Conservation (phyloP, 257 asterid genomes). For the Haberlea rhodopensis region DNA sequence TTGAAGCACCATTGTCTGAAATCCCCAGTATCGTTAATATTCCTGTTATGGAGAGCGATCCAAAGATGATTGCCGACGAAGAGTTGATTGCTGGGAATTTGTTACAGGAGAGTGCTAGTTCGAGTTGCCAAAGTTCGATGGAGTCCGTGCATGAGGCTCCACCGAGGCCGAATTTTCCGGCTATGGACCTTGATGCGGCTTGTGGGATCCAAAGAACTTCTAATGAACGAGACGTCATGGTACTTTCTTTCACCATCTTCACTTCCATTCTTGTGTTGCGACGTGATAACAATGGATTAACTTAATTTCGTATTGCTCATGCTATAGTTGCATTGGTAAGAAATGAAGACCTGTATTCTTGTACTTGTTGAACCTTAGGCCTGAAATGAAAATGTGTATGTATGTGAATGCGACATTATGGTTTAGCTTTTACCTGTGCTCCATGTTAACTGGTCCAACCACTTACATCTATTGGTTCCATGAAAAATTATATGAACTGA, state of each 20-base stretch:
- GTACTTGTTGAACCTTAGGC: no score
- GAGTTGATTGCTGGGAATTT: conserved; percentile 30
- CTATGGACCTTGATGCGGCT: conserved; percentile 39
- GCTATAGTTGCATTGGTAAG: neutral
- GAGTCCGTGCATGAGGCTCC: conserved; percentile 37
- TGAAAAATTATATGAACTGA: conserved; percentile 34
- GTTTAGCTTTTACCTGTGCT: neutral
- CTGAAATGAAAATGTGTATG: no score
- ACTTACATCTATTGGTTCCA: conserved; percentile 23
- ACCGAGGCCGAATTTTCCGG: conserved; percentile 40
- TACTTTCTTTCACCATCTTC: neutral
- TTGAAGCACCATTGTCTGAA: conserved; percentile 34
- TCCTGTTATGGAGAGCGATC: conserved; percentile 25
- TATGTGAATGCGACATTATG: neutral
- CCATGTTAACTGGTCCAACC: conserved; percentile 3
- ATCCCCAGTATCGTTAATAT: conserved; percentile 30
- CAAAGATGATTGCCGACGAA: conserved; percentile 24
- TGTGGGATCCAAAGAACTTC: conserved; percentile 49
- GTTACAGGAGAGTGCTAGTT: conserved; percentile 41
- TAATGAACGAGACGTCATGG: conserved; percentile 60
- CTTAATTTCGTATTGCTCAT: neutral
- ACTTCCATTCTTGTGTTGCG: neutral
- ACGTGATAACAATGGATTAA: neutral
- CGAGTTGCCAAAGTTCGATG: conserved; percentile 39
- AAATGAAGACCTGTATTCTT: neutral